Percentiles rank a stretch among this genome's conserved stretches.
These are phyloP conservation scores for Achlya hypogyna DNA, from an alignment of 352 stramenopile species.

Conservation along the genomic window DNA sequence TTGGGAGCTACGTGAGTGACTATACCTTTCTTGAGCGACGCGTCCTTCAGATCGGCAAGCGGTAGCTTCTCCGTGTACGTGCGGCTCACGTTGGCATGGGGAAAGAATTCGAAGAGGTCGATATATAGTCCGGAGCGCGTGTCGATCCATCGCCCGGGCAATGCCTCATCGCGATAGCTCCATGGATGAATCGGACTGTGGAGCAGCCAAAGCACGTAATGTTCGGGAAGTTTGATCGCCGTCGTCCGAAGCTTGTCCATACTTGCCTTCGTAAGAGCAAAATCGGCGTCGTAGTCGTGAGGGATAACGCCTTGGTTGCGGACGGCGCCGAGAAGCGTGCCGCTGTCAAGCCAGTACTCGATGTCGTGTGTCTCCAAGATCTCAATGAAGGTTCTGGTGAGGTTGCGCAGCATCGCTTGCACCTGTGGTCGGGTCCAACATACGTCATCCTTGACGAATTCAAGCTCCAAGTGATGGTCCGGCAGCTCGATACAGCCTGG, in stretches of 20 bases:
- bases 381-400: not conserved
- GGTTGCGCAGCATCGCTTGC: too few species aligned
- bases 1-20: not conserved
- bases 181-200: constrained; percentile 12
- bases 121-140: constrained; percentile 24
- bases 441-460: too few species aligned
- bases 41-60: not conserved
- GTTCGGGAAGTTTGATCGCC: not conserved
- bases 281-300: constrained; percentile 35
- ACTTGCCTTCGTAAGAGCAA: constrained; percentile 12
- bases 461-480: too few species aligned
- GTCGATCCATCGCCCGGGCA: constrained; percentile 25
- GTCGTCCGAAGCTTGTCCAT: not conserved
- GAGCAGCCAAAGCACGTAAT: not conserved
- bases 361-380: not conserved
- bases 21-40: not conserved
- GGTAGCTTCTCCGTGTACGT: not conserved
- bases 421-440: too few species aligned
- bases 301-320: constrained; percentile 30
- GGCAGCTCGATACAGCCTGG: too few species aligned
- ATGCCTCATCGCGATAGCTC: constrained; percentile 21
- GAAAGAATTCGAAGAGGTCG: constrained; percentile 31
- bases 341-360: constrained; percentile 15
- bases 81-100: constrained; percentile 13
- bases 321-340: constrained; percentile 33